Base-by-base conservation (phyloP, 2,329 filamentous ascomycete species). In the Metarhizium guizhouense region DNA sequence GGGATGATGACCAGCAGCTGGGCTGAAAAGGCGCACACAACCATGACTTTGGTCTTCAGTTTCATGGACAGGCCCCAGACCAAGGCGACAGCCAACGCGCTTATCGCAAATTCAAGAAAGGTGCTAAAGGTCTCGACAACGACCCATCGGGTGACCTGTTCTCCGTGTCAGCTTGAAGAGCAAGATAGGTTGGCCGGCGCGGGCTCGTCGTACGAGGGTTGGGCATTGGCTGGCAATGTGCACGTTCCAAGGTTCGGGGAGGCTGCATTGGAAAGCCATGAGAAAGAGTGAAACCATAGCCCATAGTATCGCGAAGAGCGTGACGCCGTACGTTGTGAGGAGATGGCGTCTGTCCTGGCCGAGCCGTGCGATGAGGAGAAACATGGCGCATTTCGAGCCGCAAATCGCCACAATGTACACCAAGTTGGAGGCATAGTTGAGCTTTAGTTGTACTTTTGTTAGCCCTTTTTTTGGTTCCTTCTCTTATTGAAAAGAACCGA, bases 1-100 rank as follows among this genome's bases (percentile, higher is more conserved):
- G 59, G 59, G 13, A 61, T 50, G 34, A 55, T 51, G 58, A 61
- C 54, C 32, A 61, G 51, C 4, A 61, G 57, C 51, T 61, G 59
- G 1, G 56, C 57, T n/a, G 59, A 61, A 50, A 61, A 61, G 18
- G 59, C 59, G 6, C 32, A 14, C n/a, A 61, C 52, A 48, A 61
- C 59, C 49, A 58, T 54, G 50, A 58, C 32, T 47, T 59, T 61
- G 25, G 58, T 59, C 20, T 45, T 51, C 11, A 56, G 16, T 13
- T 56, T 54, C 56, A 61, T 58, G n/a, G 52, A 47, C 36, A 61
- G 58, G 16, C 54, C 45, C 51, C 58, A 59, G 7, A 61, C 59
- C 38, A 61, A 51, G 3, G 54, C 29, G 16, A 61, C 43, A 43
- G 59, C 53, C 40, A 61, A 52, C n/a, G 47, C 47, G 34, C 58